phyloP scores from a whole-genome alignment of 108 stramenopile genomes.

The Conticribra guillardii region DNA sequence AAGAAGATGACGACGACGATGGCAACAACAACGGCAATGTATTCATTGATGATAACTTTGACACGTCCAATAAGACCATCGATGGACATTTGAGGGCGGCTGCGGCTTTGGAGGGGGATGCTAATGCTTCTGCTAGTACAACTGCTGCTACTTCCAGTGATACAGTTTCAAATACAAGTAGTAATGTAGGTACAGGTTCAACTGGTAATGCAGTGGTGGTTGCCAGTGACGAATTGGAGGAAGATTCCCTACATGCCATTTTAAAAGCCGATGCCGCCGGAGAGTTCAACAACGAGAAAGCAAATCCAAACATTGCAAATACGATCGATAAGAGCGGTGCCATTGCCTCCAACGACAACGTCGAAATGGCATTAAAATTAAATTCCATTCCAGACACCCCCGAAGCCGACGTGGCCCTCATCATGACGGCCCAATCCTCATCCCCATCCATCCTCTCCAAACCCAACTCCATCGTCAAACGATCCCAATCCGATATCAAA shows the following conservation, averaged over 20 bases:
- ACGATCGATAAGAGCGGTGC: no score
- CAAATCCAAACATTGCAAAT: no score
- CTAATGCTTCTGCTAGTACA: neutral
- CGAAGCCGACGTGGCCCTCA: neutral
- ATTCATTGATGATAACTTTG: neutral
- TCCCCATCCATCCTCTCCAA: neutral
- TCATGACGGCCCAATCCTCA: neutral
- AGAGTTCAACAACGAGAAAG: no score
- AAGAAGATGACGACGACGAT: constrained; percentile 44
- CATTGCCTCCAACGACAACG: neutral
- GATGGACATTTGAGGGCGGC: neutral
- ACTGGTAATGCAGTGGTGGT: neutral
- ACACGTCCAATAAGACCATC: neutral
- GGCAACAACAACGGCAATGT: constrained; percentile 2
- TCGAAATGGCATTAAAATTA: neutral
- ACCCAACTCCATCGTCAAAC: neutral
- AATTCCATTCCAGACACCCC: neutral
- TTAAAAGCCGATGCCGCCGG: neutral
- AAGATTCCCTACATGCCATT: neutral
- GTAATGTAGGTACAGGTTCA: neutral
- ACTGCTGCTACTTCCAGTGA: no score
- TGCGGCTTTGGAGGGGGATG: neutral
- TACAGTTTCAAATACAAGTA: no score
- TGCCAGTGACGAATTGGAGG: neutral
- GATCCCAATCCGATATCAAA: neutral